Evolutionary conservation across 257 asterid species (phyloP).

Genomic region (Paraleonurus japonicus): DNA sequence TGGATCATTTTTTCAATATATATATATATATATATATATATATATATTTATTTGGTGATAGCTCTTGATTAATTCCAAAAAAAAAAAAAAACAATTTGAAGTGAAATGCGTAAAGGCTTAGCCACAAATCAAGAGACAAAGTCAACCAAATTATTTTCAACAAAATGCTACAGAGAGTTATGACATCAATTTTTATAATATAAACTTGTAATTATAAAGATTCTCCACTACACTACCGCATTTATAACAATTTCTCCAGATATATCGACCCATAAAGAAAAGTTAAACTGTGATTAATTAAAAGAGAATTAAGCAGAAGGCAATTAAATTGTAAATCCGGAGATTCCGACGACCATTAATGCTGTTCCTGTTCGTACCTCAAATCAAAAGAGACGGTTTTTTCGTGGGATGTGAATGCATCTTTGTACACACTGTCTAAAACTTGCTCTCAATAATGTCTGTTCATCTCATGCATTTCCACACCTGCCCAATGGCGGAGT

Average conservation of each 20-base stretch:
- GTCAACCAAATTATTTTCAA: no score
- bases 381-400: background rate
- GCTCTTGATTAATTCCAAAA: no score
- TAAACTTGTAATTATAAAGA: background rate
- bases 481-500: no score
- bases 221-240: background rate
- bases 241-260: background rate
- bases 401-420: slow-evolving; percentile 18
- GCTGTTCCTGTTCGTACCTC: slow-evolving; percentile 12
- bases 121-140: no score
- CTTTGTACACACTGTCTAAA: no score
- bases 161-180: no score
- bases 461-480: slow-evolving; percentile 3
- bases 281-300: background rate
- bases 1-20: no score
- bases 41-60: no score
- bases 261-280: background rate
- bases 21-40: no score
- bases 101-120: no score
- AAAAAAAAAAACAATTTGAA: no score
- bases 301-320: background rate
- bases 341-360: slow-evolving; percentile 21
- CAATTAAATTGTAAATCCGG: slow-evolving; percentile 8
- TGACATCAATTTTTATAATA: no score
- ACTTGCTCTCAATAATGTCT: slow-evolving; percentile 13